A percentile compares a stretch with the other conserved stretches of the same genome.
Evolutionary conservation across 768 basidiomycete species (phyloP).

Genomic region (Pisolithus orientalis): DNA sequence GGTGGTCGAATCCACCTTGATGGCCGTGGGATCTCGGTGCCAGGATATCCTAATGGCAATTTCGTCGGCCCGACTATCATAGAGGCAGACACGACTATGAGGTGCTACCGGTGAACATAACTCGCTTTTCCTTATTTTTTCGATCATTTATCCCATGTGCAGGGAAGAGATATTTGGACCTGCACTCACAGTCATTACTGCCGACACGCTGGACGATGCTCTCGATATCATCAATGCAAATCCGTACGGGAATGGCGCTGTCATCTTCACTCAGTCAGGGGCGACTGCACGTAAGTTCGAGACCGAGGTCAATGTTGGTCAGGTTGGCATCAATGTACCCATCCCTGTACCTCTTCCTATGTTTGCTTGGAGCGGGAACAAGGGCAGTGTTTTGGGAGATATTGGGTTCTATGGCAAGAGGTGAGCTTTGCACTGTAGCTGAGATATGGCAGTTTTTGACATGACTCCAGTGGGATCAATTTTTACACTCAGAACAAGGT

Average conservation of each 20-base stretch:
- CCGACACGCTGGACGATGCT: slow-evolving; percentile 85
- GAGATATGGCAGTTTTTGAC: background rate
- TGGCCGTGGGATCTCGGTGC: slow-evolving; percentile 64
- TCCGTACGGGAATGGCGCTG: slow-evolving; percentile 88
- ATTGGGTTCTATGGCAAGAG: slow-evolving; percentile 89
- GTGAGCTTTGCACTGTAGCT: slow-evolving; percentile 28
- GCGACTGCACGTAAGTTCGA: slow-evolving; percentile 95
- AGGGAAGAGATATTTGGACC: slow-evolving; percentile 97
- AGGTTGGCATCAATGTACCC: slow-evolving; percentile 90
- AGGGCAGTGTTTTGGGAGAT: slow-evolving; percentile 79
- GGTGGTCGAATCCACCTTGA: slow-evolving; percentile 87
- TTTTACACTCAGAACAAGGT: slow-evolving; percentile 97
- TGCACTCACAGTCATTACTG: slow-evolving; percentile 70
- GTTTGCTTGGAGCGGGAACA: slow-evolving; percentile 97
- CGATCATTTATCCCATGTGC: slow-evolving; percentile 1
- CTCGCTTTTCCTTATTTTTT: background rate
- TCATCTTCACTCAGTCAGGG: slow-evolving; percentile 95
- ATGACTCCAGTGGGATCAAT: slow-evolving; percentile 62
- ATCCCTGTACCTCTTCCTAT: slow-evolving; percentile 91
- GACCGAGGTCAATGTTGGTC: slow-evolving; percentile 79
- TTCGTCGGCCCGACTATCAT: slow-evolving; percentile 92
- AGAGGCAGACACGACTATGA: slow-evolving; percentile 77
- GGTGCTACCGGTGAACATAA: slow-evolving; percentile 69
- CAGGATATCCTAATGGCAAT: slow-evolving; percentile 81
- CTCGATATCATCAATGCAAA: slow-evolving; percentile 86